Base-by-base conservation (phyloP, 2,329 filamentous ascomycete genomes). In the Fusarium ramigenum region DNA sequence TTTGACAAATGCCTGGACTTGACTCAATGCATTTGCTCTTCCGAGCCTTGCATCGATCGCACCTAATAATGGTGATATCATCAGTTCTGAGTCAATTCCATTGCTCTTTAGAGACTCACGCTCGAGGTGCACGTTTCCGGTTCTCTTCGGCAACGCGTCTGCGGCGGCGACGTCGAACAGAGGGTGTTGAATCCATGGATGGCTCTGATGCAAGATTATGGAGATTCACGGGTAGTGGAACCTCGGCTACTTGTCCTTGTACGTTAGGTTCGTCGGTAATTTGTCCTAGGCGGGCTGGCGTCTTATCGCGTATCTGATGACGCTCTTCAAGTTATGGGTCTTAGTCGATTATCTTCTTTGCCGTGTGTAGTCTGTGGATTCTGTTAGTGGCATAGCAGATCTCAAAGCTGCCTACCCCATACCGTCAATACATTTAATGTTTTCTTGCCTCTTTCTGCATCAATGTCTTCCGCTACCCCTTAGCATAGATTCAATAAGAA, bases 71-170 rank as follows among this genome's bases (percentile, higher is more conserved):
- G 18, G 18, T 5, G 15, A 16, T 5, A 23, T 25, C 9, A 18
- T 50, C 25, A 40, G 23, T 28, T 23, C 10, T 6, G 2, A 11
- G 18, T 39, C 14, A 19, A 14, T 12, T 5, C 0, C 1, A 14
- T 30, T 25, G 4, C 21, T 2, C 4, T 46, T 5, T 11, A 7
- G 3, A 9, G 30, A 37, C 60, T 59, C 18, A 62, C 60, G 60
- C 52, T 30, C 60, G 40, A 2, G 60, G 21, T 7, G 60, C 40
- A 7, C 40, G 52, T 21, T 62, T 59, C 2, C 60, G 60, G 7
- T 62, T 62, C n/a, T 59, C 53, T 25, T 59, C 52, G 12, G 60
- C n/a, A 37, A 62, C 40, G 21, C 60, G 60, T 62, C 60, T 59
- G 3, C 60, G 60, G 6, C 60, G 60, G n/a, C 60, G 60, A 15